These are phyloP conservation scores for Mucuna pruriens DNA, from an alignment of 306 rosid genomes.

Conservation along the genomic window DNA sequence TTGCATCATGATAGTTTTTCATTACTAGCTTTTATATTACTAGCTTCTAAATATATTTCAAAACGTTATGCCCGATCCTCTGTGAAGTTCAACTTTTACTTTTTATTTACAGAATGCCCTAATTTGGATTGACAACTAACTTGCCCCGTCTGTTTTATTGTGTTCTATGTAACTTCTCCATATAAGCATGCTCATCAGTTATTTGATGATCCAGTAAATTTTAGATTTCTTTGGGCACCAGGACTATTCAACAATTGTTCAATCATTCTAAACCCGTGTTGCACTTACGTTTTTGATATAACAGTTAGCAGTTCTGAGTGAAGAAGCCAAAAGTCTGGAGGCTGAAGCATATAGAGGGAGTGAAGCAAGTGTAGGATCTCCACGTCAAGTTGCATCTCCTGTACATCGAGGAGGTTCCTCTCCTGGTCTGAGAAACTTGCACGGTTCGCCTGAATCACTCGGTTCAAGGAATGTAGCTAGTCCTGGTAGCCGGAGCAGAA, in stretches of 20 bases:
- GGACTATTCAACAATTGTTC: neutral
- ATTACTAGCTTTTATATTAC: neutral
- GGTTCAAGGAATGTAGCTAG: constrained; percentile 50
- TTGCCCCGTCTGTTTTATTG: constrained; percentile 22
- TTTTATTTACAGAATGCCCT: constrained; percentile 1
- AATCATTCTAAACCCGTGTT: constrained; percentile 29
- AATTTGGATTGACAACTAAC: constrained; percentile 14
- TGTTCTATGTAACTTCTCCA: constrained; percentile 11
- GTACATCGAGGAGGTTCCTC: constrained; percentile 62
- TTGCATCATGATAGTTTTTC: constrained; percentile 23
- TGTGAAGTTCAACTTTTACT: neutral
- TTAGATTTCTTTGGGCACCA: constrained; percentile 2
- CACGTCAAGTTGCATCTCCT: constrained; percentile 62
- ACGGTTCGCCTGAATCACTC: constrained; percentile 38
- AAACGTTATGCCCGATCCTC: neutral
- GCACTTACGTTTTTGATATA: constrained; percentile 32
- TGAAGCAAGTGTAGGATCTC: constrained; percentile 65
- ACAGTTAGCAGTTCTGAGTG: constrained; percentile 68
- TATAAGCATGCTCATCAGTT: neutral
- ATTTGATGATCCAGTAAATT: constrained; percentile 16
- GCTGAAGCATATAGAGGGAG: constrained; percentile 54
- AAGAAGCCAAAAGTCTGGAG: constrained; percentile 74
- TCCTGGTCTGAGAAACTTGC: constrained; percentile 53
- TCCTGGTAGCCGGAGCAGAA: constrained; percentile 75
- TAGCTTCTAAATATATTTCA: constrained; percentile 4